Percentiles rank a stretch among this genome's conserved stretches.
Evolutionary conservation across 495 filamentous ascomycete species (phyloP).

Genomic region (Penicillium cosmopolitanum): DNA sequence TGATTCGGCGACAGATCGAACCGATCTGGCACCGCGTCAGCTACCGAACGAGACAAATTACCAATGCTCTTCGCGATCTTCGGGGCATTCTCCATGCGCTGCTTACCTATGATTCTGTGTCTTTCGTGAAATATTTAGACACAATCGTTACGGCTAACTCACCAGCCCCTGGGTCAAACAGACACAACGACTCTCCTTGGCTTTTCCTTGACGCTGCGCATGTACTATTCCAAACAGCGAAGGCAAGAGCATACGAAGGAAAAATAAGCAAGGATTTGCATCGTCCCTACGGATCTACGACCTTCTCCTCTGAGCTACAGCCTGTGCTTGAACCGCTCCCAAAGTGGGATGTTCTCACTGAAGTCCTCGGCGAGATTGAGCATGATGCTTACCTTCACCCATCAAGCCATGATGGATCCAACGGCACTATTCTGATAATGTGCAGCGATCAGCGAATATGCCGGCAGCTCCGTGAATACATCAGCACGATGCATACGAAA

Average conservation of each 20-base stretch:
- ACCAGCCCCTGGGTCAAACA: conserved; percentile 84
- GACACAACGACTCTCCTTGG: conserved; percentile 92
- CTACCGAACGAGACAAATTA: conserved; percentile 93
- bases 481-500: conserved; percentile 86
- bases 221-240: conserved; percentile 90
- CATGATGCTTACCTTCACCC: conserved; percentile 87
- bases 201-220: conserved; percentile 94
- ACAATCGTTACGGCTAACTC: conserved; percentile 90
- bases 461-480: conserved; percentile 85
- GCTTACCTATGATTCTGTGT: conserved; percentile 86
- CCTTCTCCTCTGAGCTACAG: conserved; percentile 69
- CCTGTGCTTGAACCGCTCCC: conserved; percentile 94
- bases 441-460: conserved; percentile 88
- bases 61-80: conserved; percentile 82
- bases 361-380: conserved; percentile 92
- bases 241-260: conserved; percentile 83
- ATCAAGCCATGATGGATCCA: conserved; percentile 74
- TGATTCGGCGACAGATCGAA: conserved; percentile 87
- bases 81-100: conserved; percentile 83
- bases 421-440: conserved; percentile 91
- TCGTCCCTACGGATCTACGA: conserved; percentile 31
- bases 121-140: conserved; percentile 90
- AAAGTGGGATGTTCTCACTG: conserved; percentile 87
- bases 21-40: conserved; percentile 97
- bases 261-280: conserved; percentile 54